A percentile compares a stretch with the other conserved stretches of the same genome.
phyloP scores from a whole-genome alignment of 805 yeast species.

The Candida coquimbonensis region DNA sequence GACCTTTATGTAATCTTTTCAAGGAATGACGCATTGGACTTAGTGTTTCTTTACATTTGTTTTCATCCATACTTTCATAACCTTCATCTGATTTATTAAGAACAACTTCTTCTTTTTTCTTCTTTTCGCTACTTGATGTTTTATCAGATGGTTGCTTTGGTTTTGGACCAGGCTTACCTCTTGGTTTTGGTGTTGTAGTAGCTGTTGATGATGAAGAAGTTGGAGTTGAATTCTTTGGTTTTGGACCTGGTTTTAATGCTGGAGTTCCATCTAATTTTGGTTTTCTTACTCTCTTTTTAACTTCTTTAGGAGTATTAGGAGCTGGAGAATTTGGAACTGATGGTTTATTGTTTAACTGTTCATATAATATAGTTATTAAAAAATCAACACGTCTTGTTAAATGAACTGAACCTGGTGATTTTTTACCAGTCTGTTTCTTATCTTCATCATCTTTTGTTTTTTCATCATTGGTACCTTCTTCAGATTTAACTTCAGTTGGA shows the following conservation, averaged over 20 bases:
- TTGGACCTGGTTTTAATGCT: constrained; percentile 1
- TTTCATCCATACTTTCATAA: constrained; percentile 76
- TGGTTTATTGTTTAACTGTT: too few relatives aligned
- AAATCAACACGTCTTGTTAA: constrained; percentile 88
- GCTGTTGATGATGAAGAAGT: constrained; percentile 7
- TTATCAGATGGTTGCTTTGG: constrained; percentile 8
- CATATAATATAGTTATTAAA: constrained; percentile 53
- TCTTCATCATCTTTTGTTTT: constrained; percentile 16
- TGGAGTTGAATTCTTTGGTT: constrained; percentile 6
- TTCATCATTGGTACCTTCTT: neutral
- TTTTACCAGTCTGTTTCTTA: constrained; percentile 32
- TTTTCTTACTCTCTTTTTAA: constrained; percentile 23
- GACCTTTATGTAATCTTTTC: constrained; percentile 61
- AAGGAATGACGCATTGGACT: constrained; percentile 64
- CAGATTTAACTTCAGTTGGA: constrained; percentile 8
- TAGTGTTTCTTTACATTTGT: constrained; percentile 50
- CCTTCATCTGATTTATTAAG: constrained; percentile 35
- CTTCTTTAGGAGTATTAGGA: constrained; percentile 24
- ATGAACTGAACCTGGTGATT: constrained; percentile 89
- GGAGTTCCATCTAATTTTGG: constrained; percentile 20
- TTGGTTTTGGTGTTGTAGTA: neutral
- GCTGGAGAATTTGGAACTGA: constrained; percentile 15
- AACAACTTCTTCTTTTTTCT: neutral
- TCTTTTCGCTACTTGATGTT: constrained; percentile 1
- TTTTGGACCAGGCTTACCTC: constrained; percentile 9